These are phyloP conservation scores for Capsella bursapastoris DNA, from an alignment of 345 rosid species.

Conservation along the genomic window DNA sequence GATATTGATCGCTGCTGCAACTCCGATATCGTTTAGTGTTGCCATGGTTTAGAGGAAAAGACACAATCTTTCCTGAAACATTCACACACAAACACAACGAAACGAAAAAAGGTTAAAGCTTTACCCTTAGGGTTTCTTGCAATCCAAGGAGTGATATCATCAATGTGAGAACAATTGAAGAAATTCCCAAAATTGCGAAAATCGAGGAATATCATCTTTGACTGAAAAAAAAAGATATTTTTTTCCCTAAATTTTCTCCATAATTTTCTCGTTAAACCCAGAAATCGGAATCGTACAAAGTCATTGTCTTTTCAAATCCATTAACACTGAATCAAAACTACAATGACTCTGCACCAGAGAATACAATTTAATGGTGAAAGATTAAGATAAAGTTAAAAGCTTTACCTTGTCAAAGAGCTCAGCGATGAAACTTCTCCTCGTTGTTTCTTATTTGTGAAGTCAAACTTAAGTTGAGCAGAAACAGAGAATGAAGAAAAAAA, in stretches of 20 bases:
- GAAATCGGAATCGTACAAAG: constrained; percentile 7
- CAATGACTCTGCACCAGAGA: neutral
- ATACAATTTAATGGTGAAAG: neutral
- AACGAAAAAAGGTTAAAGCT: neutral
- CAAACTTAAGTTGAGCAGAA: neutral
- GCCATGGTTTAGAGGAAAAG: constrained; percentile 60
- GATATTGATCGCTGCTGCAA: constrained; percentile 84
- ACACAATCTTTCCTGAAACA: constrained; percentile 31
- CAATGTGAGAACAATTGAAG: neutral
- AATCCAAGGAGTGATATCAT: constrained; percentile 26
- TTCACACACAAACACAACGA: neutral
- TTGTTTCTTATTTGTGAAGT: constrained; percentile 20
- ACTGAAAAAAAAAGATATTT: neutral
- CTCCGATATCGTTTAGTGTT: constrained; percentile 73
- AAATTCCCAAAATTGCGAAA: neutral
- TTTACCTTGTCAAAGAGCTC: constrained; percentile 37
- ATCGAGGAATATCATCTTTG: neutral
- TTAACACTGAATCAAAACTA: neutral
- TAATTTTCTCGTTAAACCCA: neutral
- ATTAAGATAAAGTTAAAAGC: neutral
- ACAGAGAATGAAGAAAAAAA: neutral
- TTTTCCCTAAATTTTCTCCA: neutral
- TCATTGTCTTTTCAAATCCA: constrained; percentile 21
- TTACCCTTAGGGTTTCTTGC: constrained; percentile 24
- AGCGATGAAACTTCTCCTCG: neutral